Conservation (phyloP, 768 basidiomycete genomes). For the Podaxis sp. region DNA sequence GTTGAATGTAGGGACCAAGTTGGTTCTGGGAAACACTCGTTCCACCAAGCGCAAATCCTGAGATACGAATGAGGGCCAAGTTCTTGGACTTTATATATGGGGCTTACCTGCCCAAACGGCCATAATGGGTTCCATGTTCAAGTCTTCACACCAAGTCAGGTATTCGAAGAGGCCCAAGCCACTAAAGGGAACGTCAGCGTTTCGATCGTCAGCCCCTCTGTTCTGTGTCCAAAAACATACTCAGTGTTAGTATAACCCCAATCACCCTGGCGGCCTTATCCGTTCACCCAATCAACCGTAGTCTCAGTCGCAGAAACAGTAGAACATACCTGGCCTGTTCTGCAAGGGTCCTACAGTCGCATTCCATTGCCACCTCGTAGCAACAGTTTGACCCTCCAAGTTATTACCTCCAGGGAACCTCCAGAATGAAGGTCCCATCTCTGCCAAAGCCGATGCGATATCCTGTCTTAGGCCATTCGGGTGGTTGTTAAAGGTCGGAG, state of each 20-base stretch:
- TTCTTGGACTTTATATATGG: background rate
- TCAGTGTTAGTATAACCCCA: conserved; percentile 66
- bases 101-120: conserved; percentile 55
- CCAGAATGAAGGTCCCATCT: conserved; percentile 60
- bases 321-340: conserved; percentile 36
- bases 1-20: conserved; percentile 52
- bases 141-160: conserved; percentile 57
- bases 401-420: conserved; percentile 72
- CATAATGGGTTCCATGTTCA: conserved; percentile 62
- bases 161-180: conserved; percentile 61
- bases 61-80: background rate
- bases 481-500: conserved; percentile 63
- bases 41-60: conserved; percentile 53
- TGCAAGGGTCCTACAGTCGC: conserved; percentile 55
- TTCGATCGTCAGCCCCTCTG: background rate
- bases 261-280: conserved; percentile 49
- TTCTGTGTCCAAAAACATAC: conserved; percentile 29
- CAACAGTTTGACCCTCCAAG: conserved; percentile 57
- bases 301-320: background rate
- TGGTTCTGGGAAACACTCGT: conserved; percentile 42
- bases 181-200: conserved; percentile 24
- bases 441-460: conserved; percentile 56
- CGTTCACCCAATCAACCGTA: background rate
- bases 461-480: conserved; percentile 63
- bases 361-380: conserved; percentile 66